Base-by-base conservation (phyloP, 1,284 basidiomycete genomes). In the Trametes pubescens region DNA sequence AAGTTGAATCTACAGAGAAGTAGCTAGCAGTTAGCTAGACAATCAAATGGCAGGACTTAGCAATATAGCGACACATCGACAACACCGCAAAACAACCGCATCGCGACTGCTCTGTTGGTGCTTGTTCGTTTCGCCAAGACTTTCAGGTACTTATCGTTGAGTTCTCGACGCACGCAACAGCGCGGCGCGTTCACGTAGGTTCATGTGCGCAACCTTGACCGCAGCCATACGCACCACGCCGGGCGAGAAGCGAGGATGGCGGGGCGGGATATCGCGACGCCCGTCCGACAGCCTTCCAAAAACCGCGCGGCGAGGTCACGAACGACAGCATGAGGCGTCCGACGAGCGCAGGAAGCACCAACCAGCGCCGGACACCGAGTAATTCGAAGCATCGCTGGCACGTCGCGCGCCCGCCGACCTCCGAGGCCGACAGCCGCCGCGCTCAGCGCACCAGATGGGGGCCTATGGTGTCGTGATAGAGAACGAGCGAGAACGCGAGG, bases 271-370 rank as follows among this genome's bases (percentile, higher is more conserved):
- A 49, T 51, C 46, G 47, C 38, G 54, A 18, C 60, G 38, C 47
- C 37, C 52, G 35, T 51, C 47, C 47, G 18, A 56, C 46, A 55
- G 26, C 46, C 43, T 55, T 51, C 53, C 43, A 2, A 38, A 26
- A 16, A 38, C 21, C 26, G 37, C 37, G 37, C 52, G 32, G 47
- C 35, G 34, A 40, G 22, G 40, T 34, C 40, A 32, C 51, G 44
- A 18, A 37, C 51, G 9, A 24, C 18, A 22, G 29, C 63, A 48
- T 57, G 62, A 56, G 61, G 48, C 59, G 53, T 59, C 62, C 62
- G 65, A 67, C 48, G 49, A 43, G 53, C 65, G 62, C 65, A 62
- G 52, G 62, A 57, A 61, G 51, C 62, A 44, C 53, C 6, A 8
- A 2, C 10, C 54, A 9, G 21, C 21, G 37, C 52, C 37, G 22